Conservation (phyloP, 306 rosid species). For the Vigna nakashimae region DNA sequence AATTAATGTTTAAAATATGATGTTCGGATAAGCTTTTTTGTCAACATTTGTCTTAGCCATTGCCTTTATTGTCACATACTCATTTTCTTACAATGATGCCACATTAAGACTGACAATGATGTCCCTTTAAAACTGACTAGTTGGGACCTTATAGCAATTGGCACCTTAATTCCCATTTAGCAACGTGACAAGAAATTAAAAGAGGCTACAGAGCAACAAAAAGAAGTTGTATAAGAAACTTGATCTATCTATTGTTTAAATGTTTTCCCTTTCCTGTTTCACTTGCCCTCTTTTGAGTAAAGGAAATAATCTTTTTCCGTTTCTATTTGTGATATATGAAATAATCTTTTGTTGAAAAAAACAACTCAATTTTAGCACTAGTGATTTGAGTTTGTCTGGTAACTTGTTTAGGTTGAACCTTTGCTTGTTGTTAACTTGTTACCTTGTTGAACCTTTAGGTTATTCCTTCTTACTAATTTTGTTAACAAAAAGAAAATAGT, state of each 20-base stretch:
- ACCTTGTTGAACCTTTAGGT: not conserved
- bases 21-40: no score
- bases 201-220: not conserved
- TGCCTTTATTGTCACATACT: no score
- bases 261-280: slow-evolving; percentile 4
- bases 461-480: not conserved
- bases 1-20: no score
- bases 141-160: slow-evolving; percentile 13
- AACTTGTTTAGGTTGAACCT: not conserved
- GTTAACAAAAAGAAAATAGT: not conserved
- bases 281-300: slow-evolving; percentile 4
- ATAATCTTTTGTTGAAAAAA: no score
- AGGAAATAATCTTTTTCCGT: not conserved
- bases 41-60: no score
- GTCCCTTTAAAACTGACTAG: not conserved
- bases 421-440: not conserved
- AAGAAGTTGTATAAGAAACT: not conserved
- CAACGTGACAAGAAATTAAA: not conserved
- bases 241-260: not conserved
- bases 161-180: not conserved
- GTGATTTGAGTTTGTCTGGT: no score
- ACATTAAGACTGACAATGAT: no score
- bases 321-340: no score
- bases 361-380: no score
- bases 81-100: no score